Evolutionary conservation across 1,284 basidiomycete species (phyloP).

Genomic region (Laetiporus sulphureus): DNA sequence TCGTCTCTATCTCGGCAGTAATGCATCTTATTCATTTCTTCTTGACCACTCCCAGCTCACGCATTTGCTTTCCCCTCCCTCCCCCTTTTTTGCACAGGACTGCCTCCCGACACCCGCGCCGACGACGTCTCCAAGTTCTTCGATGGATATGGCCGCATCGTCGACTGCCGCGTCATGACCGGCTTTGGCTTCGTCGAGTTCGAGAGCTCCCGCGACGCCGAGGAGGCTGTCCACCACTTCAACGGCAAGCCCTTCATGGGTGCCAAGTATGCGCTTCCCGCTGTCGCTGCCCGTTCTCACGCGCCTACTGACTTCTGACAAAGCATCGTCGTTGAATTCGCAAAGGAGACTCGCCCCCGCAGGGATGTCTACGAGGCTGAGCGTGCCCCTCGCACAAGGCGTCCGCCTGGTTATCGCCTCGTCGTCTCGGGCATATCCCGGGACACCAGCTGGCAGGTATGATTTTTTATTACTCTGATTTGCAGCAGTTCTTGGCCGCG

Average conservation of each 20-base stretch:
- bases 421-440: conserved; percentile 82
- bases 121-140: conserved; percentile 84
- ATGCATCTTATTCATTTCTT: conserved; percentile 19
- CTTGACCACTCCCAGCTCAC: background rate
- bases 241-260: conserved; percentile 88
- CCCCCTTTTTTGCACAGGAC: conserved; percentile 36
- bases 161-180: conserved; percentile 92
- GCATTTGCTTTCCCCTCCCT: background rate
- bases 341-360: conserved; percentile 82
- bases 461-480: too few species aligned
- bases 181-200: conserved; percentile 96
- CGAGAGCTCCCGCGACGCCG: conserved; percentile 85
- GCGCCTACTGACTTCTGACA: conserved; percentile 10
- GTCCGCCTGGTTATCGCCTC: conserved; percentile 78
- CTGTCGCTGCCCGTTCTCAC: background rate
- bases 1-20: conserved; percentile 81
- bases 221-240: conserved; percentile 82
- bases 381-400: conserved; percentile 54
- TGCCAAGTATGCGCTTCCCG: conserved; percentile 50
- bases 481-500: too few species aligned
- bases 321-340: conserved; percentile 88
- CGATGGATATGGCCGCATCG: conserved; percentile 78
- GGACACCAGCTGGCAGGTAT: conserved; percentile 97
- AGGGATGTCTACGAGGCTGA: conserved; percentile 65
- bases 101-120: conserved; percentile 71